Conservation (phyloP, 768 basidiomycete genomes). For the Galerina marginata region DNA sequence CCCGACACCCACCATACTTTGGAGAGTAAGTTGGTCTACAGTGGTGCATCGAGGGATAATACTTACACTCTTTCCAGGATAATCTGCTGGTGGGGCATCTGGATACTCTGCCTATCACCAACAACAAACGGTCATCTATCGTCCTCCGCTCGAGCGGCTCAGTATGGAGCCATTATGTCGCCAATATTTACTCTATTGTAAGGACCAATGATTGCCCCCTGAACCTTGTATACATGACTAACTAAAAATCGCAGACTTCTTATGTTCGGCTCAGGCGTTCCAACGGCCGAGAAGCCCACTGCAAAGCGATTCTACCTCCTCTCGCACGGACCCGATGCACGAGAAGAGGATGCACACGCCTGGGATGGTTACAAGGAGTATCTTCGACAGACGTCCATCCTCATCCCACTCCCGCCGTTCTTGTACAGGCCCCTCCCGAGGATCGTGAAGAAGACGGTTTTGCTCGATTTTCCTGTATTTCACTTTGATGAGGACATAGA, state of each 20-base stretch:
- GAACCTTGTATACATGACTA: too few relatives aligned
- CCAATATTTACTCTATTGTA: constrained; percentile 71
- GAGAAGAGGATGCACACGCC: constrained; percentile 36
- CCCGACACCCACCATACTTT: constrained; percentile 74
- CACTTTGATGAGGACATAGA: constrained; percentile 59
- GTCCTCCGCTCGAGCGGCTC: constrained; percentile 53
- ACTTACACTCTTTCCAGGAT: constrained; percentile 40
- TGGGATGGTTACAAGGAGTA: constrained; percentile 64
- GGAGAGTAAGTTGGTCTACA: constrained; percentile 56
- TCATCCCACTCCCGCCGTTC: constrained; percentile 63
- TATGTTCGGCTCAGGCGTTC: constrained; percentile 73
- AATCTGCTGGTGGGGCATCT: constrained; percentile 71
- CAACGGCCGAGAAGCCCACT: constrained; percentile 70
- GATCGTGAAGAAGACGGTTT: constrained; percentile 55
- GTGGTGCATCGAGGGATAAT: background rate
- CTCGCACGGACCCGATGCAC: constrained; percentile 44
- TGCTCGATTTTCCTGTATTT: constrained; percentile 70
- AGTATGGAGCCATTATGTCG: constrained; percentile 62
- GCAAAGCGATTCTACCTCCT: constrained; percentile 64
- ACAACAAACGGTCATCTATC: constrained; percentile 50
- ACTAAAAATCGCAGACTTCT: constrained; percentile 39
- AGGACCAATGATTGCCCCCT: constrained; percentile 30
- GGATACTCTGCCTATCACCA: constrained; percentile 64
- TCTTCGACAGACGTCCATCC: constrained; percentile 59
- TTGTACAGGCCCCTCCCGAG: constrained; percentile 58